These are phyloP conservation scores for Oldenlandia corymbosa DNA, from an alignment of 257 asterid genomes.

Conservation along the genomic window DNA sequence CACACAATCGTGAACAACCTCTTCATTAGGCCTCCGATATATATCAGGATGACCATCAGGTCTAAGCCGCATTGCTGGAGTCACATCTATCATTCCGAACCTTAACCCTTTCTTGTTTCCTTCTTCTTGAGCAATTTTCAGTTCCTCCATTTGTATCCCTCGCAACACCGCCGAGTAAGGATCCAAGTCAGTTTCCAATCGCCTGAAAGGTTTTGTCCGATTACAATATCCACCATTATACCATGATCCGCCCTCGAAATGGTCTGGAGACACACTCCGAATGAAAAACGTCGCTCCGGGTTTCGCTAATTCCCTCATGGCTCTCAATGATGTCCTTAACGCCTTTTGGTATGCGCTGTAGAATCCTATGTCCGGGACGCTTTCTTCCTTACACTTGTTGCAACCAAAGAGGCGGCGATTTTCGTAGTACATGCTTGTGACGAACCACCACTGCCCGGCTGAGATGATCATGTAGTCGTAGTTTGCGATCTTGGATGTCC, in stretches of 20 bases:
- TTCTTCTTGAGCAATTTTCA: constrained; percentile 51
- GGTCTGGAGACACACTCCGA: constrained; percentile 76
- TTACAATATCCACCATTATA: constrained; percentile 77
- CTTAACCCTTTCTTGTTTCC: constrained; percentile 41
- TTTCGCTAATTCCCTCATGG: constrained; percentile 26
- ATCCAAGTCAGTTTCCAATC: constrained; percentile 40
- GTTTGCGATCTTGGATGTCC: constrained; percentile 37
- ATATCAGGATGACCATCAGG: constrained; percentile 48
- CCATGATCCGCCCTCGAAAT: constrained; percentile 83
- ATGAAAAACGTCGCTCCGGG: constrained; percentile 48
- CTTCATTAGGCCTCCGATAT: constrained; percentile 26
- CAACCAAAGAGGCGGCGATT: constrained; percentile 50
- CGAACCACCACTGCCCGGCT: constrained; percentile 91
- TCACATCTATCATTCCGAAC: constrained; percentile 37
- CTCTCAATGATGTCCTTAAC: constrained; percentile 66
- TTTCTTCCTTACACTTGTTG: constrained; percentile 57
- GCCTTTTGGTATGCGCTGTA: constrained; percentile 73
- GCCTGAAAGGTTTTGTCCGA: constrained; percentile 49
- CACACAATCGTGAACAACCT: constrained; percentile 33
- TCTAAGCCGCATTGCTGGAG: constrained; percentile 33
- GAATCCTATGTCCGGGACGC: constrained; percentile 38
- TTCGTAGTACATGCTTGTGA: constrained; percentile 65
- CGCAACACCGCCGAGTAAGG: constrained; percentile 53
- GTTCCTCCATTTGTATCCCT: constrained; percentile 64
- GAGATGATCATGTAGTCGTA: constrained; percentile 73